Percentiles rank a stretch among this genome's conserved stretches.
Conservation (phyloP, 345 rosid genomes). For the Moricandia moricandioides region DNA sequence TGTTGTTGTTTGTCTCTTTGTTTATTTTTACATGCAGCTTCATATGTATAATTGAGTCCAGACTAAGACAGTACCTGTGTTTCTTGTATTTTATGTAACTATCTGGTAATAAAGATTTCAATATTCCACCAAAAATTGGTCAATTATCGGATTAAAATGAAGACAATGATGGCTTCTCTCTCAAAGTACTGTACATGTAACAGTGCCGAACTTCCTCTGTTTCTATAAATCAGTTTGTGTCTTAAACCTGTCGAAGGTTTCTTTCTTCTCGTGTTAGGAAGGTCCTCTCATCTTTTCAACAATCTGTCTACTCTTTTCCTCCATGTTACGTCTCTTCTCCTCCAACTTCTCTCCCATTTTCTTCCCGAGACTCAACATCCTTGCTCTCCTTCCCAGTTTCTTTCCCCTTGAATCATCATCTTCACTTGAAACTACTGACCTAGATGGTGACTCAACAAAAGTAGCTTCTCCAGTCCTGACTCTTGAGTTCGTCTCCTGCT, state of each 20-base stretch:
- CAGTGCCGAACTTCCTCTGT: slow-evolving; percentile 7
- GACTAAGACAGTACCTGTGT: not conserved
- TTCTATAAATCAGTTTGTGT: slow-evolving; percentile 14
- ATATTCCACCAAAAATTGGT: not conserved
- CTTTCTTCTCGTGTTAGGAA: not conserved
- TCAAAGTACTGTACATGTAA: slow-evolving; percentile 19
- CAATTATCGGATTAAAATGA: slow-evolving; percentile 6
- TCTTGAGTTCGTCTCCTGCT: slow-evolving; percentile 35
- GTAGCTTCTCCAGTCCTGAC: slow-evolving; percentile 32
- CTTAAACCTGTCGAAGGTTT: not conserved
- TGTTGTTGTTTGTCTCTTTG: slow-evolving; percentile 13
- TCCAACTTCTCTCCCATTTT: slow-evolving; percentile 92
- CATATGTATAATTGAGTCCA: slow-evolving; percentile 21
- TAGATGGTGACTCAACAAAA: slow-evolving; percentile 29
- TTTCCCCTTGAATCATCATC: slow-evolving; percentile 60
- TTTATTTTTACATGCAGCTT: slow-evolving; percentile 1
- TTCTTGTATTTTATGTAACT: slow-evolving; percentile 22
- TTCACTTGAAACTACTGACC: slow-evolving; percentile 32
- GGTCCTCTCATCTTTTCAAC: slow-evolving; percentile 88
- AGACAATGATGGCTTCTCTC: slow-evolving; percentile 8
- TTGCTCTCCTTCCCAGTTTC: slow-evolving; percentile 66
- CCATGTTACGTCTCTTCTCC: slow-evolving; percentile 84
- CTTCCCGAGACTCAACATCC: slow-evolving; percentile 79
- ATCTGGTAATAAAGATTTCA: slow-evolving; percentile 3
- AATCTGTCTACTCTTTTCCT: slow-evolving; percentile 69